Evolutionary conservation across 768 basidiomycete species (phyloP).

Genomic region (Russula dissimulans): DNA sequence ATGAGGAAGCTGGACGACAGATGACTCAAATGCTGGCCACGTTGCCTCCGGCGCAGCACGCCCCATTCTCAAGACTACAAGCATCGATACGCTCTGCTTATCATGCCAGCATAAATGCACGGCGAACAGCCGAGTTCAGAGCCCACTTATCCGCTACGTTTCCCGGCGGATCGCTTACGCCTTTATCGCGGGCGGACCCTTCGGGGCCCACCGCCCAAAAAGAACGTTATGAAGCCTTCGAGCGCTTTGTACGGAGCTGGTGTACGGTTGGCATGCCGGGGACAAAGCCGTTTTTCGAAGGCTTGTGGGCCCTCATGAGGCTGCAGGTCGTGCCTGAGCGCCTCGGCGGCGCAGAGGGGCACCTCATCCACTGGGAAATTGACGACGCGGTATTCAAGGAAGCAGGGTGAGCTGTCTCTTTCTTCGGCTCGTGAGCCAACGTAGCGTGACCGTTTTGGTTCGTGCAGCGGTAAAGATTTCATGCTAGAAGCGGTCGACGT

Average conservation of each 20-base stretch:
- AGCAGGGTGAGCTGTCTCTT: slow-evolving; percentile 60
- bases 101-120: slow-evolving; percentile 69
- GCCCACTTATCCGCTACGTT: slow-evolving; percentile 73
- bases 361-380: slow-evolving; percentile 78
- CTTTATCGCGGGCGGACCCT: slow-evolving; percentile 63
- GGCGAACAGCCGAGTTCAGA: slow-evolving; percentile 75
- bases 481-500: slow-evolving; percentile 87
- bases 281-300: slow-evolving; percentile 78
- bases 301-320: slow-evolving; percentile 69
- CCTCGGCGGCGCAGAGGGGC: slow-evolving; percentile 69
- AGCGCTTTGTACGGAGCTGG: slow-evolving; percentile 71
- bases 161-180: slow-evolving; percentile 71
- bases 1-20: slow-evolving; percentile 62
- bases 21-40: slow-evolving; percentile 80
- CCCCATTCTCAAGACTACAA: slow-evolving; percentile 79
- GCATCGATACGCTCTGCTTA: slow-evolving; percentile 79
- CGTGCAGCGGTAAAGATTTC: slow-evolving; percentile 78
- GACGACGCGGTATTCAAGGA: slow-evolving; percentile 94
- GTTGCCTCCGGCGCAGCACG: slow-evolving; percentile 74
- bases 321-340: slow-evolving; percentile 72
- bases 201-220: slow-evolving; percentile 54
- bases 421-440: slow-evolving; percentile 11
- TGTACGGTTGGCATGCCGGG: slow-evolving; percentile 84
- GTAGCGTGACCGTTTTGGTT: slow-evolving; percentile 20
- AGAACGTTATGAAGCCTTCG: slow-evolving; percentile 69